These are phyloP conservation scores for Colletotrichum phormii DNA, from an alignment of 2,329 filamentous ascomycete genomes.

Conservation along the genomic window DNA sequence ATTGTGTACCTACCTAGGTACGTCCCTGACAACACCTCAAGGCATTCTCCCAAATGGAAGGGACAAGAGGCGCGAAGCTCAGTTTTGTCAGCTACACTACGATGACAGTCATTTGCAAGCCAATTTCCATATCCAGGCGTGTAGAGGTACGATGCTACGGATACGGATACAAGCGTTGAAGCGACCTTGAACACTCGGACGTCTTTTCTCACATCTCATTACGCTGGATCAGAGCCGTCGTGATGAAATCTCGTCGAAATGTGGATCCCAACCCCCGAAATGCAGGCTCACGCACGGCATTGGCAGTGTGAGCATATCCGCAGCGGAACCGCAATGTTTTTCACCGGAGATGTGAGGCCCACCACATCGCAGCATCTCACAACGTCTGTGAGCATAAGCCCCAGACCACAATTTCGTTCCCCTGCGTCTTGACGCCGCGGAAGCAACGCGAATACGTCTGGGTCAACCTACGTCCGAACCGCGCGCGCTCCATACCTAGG, in stretches of 20 bases:
- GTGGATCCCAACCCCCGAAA: neutral
- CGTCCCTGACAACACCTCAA: neutral
- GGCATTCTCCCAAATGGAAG: neutral
- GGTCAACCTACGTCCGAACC: slow-evolving; percentile 14
- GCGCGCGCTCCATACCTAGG: neutral
- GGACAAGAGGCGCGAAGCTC: no score
- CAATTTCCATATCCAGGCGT: neutral
- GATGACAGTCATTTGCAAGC: neutral
- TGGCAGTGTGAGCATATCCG: slow-evolving; percentile 1
- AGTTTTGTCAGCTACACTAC: neutral
- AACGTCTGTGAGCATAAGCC: neutral
- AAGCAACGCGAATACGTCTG: neutral
- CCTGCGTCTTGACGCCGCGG: neutral
- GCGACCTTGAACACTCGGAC: neutral
- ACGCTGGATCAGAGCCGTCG: neutral
- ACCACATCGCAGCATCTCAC: slow-evolving; percentile 12
- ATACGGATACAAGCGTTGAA: neutral
- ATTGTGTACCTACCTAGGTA: neutral
- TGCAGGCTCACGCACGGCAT: neutral
- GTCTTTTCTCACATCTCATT: slow-evolving; percentile 5
- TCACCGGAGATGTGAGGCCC: slow-evolving; percentile 16
- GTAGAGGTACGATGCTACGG: neutral
- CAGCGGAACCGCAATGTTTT: neutral
- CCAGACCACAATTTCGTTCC: neutral
- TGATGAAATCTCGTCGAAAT: slow-evolving; percentile 10